Conservation (phyloP, 2,329 filamentous ascomycete genomes). For the Penicillium sp. region DNA sequence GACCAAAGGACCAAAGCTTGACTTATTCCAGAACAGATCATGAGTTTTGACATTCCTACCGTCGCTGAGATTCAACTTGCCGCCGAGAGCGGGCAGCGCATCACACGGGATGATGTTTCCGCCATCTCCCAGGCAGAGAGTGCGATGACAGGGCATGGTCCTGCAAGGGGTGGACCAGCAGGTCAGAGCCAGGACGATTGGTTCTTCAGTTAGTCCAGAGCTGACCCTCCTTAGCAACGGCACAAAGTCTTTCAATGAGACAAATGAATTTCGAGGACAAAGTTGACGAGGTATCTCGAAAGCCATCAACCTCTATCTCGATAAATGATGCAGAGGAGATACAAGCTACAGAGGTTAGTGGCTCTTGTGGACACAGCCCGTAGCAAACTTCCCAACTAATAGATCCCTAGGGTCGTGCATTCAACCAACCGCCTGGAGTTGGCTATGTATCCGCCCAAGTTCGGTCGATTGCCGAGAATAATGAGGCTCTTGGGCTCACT, state of each 20-base stretch:
- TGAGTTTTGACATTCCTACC: conserved; percentile 29
- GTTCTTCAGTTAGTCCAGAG: background rate
- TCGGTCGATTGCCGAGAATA: conserved; percentile 35
- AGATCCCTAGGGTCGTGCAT: conserved; percentile 32
- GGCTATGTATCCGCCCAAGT: conserved; percentile 36
- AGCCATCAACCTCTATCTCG: conserved; percentile 36
- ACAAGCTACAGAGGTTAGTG: conserved; percentile 32
- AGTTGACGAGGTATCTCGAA: conserved; percentile 32
- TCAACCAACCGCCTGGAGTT: conserved; percentile 32
- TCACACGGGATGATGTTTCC: conserved; percentile 35
- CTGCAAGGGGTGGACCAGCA: conserved; percentile 34
- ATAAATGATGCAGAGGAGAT: conserved; percentile 34
- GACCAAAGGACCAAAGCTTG: background rate
- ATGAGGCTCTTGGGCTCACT: conserved; percentile 31
- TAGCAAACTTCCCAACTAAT: background rate
- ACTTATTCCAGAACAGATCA: background rate
- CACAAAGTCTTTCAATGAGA: conserved; percentile 34
- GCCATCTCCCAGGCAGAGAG: conserved; percentile 35
- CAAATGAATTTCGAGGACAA: conserved; percentile 39
- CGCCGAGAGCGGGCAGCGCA: conserved; percentile 33
- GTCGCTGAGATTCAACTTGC: conserved; percentile 34
- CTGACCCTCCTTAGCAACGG: conserved; percentile 26
- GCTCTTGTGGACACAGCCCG: background rate
- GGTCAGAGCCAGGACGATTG: conserved; percentile 20
- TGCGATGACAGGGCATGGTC: conserved; percentile 32